phyloP scores from a whole-genome alignment of 2,329 filamentous ascomycete genomes.

The Emmonsiellopsis sp. region DNA sequence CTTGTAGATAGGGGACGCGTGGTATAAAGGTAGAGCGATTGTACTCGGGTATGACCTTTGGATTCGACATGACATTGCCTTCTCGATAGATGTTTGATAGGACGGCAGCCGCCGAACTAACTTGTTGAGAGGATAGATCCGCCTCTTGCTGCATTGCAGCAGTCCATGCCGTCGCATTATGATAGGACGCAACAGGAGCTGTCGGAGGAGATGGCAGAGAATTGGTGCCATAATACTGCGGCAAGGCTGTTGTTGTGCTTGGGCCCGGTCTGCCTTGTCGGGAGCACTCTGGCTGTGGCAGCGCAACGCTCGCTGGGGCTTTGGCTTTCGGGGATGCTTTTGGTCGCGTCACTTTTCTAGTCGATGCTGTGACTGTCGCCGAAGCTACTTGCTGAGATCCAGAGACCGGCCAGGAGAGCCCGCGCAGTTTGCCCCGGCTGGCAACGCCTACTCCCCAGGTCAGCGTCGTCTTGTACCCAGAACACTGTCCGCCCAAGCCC shows the following conservation, averaged over 20 bases:
- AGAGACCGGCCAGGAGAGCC: slow-evolving; percentile 63
- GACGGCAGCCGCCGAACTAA: neutral
- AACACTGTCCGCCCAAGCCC: slow-evolving; percentile 84
- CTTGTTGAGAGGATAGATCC: neutral
- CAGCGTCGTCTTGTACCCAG: slow-evolving; percentile 90
- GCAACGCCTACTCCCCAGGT: slow-evolving; percentile 96
- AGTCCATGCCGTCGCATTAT: neutral
- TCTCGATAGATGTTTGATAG: neutral
- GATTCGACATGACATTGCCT: neutral
- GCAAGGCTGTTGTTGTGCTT: neutral
- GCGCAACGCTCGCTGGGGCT: too few relatives aligned
- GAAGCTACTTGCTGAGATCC: slow-evolving; percentile 33
- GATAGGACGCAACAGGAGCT: neutral
- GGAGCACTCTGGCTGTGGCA: neutral
- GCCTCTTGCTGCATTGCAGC: neutral
- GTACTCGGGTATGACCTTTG: neutral
- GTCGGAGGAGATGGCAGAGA: neutral
- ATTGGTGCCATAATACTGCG: neutral
- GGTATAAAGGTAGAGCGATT: neutral
- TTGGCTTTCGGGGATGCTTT: neutral
- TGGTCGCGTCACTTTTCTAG: neutral
- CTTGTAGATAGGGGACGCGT: neutral
- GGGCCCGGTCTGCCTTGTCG: neutral
- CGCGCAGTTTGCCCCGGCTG: slow-evolving; percentile 87
- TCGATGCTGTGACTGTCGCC: slow-evolving; percentile 15